A percentile compares a stretch with the other conserved stretches of the same genome.
Evolutionary conservation across 768 basidiomycete genomes (phyloP).

Genomic region (Serendipita sp.): DNA sequence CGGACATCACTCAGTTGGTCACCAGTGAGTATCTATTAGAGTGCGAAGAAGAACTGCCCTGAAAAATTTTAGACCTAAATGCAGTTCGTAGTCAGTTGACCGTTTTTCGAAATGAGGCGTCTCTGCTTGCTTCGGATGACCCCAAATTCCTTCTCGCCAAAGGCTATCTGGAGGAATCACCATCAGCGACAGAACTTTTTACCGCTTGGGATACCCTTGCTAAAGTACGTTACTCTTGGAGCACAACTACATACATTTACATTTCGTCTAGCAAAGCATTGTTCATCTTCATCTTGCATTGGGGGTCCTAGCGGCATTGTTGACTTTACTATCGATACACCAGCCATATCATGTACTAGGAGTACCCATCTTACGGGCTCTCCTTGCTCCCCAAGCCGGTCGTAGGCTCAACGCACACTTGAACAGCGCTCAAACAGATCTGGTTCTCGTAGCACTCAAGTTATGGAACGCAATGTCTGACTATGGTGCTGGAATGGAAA

Average conservation of each 20-base stretch:
- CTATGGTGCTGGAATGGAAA: constrained; percentile 52
- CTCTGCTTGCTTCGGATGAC: background rate
- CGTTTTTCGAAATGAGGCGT: background rate
- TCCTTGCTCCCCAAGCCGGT: constrained; percentile 41
- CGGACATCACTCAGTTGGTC: background rate
- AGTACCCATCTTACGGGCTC: constrained; percentile 40
- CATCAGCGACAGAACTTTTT: background rate
- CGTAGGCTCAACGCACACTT: constrained; percentile 48
- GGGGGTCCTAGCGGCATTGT: constrained; percentile 40
- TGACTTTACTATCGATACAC: constrained; percentile 49
- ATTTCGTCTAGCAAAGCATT: background rate
- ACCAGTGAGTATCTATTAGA: background rate
- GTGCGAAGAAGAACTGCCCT: background rate
- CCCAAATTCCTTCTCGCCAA: background rate
- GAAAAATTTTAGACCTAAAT: background rate
- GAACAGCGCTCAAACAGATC: constrained; percentile 43
- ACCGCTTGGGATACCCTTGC: background rate
- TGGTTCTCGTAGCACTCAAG: constrained; percentile 49
- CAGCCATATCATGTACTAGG: constrained; percentile 52
- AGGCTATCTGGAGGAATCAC: background rate
- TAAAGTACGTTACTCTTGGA: background rate
- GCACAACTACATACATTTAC: background rate
- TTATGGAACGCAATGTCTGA: constrained; percentile 43
- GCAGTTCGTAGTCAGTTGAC: background rate
- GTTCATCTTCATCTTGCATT: constrained; percentile 21